phyloP scores from a whole-genome alignment of 805 yeast species.

The Wickerhamiella sergipiensis region DNA sequence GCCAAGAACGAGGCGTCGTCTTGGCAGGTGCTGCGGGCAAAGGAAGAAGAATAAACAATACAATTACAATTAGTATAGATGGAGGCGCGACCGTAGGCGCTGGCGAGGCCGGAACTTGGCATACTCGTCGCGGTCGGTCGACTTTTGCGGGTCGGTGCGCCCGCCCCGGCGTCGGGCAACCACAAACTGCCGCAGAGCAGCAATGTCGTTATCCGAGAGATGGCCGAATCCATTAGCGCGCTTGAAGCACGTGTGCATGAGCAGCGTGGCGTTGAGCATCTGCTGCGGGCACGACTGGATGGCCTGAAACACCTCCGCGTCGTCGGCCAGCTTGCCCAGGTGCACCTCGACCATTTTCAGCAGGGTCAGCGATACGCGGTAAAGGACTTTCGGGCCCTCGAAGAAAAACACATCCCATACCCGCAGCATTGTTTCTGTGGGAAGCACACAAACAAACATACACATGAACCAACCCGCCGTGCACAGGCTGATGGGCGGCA shows the following conservation, averaged over 20 bases:
- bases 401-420: slow-evolving; percentile 93
- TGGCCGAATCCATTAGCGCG: slow-evolving; percentile 60
- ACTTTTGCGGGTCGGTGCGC: slow-evolving; percentile 4
- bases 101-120: slow-evolving; percentile 19
- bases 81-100: slow-evolving; percentile 16
- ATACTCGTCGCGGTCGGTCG: slow-evolving; percentile 19
- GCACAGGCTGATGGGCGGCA: slow-evolving; percentile 85
- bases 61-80: slow-evolving; percentile 12
- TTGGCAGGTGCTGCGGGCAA: too few species aligned
- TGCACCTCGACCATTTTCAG: slow-evolving; percentile 63
- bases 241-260: slow-evolving; percentile 65
- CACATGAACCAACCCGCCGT: slow-evolving; percentile 99
- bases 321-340: slow-evolving; percentile 31
- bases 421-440: slow-evolving; percentile 74
- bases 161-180: slow-evolving; percentile 28
- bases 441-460: slow-evolving; percentile 79
- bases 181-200: slow-evolving; percentile 67
- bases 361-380: slow-evolving; percentile 68
- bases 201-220: slow-evolving; percentile 69
- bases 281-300: slow-evolving; percentile 62
- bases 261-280: slow-evolving; percentile 42
- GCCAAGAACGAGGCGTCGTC: too few species aligned
- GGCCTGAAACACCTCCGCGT: slow-evolving; percentile 62
- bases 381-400: slow-evolving; percentile 79
- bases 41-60: neutral